Percentiles rank a stretch among this genome's conserved stretches.
Conservation (phyloP, 208 protist species). For the Trypanosoma brucei region DNA sequence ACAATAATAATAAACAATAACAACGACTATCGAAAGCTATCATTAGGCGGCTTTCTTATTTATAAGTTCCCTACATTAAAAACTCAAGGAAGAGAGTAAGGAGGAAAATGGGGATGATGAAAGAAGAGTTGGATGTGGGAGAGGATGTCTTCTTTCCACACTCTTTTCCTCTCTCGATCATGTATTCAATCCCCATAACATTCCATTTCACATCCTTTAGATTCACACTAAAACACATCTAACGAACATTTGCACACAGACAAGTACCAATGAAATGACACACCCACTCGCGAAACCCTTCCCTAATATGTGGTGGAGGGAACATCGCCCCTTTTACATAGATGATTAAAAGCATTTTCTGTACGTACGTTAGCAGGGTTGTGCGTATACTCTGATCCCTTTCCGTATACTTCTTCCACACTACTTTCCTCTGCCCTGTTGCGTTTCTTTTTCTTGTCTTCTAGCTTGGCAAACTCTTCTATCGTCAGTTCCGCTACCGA, state of each 20-base stretch:
- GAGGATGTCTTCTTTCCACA: no score
- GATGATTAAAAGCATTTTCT: not conserved
- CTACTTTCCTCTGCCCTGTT: not conserved
- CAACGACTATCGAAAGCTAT: no score
- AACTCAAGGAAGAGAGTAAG: no score
- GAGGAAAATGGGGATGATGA: no score
- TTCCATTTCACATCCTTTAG: no score
- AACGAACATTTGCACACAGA: not conserved
- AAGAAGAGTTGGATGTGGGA: no score
- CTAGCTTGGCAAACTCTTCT: not conserved
- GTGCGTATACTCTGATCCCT: not conserved
- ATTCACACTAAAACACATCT: no score
- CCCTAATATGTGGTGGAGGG: not conserved
- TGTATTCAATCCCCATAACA: no score
- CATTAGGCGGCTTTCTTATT: no score
- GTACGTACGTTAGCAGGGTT: not conserved
- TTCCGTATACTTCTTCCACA: not conserved
- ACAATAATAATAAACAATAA: no score
- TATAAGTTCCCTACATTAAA: no score
- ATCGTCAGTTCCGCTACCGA: not conserved
- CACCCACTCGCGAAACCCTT: not conserved
- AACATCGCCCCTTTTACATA: not conserved
- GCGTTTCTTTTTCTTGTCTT: not conserved
- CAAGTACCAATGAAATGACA: not conserved
- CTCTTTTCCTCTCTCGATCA: no score